Evolutionary conservation across 108 stramenopile genomes (phyloP).

Genomic region (Epithemia pelagica): DNA sequence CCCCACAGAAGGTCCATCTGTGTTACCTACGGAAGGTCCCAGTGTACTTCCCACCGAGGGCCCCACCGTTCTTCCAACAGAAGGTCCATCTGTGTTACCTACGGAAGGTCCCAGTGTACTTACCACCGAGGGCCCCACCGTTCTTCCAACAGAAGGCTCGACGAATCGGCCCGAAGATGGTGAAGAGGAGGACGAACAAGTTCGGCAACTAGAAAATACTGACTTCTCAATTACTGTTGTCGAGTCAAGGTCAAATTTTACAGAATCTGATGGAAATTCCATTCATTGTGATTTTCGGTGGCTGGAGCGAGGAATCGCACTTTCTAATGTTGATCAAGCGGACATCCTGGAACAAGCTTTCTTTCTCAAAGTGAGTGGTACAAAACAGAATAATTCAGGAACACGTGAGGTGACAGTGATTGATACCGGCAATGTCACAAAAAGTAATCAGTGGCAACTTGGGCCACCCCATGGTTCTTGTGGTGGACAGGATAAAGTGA

Average conservation of each 20-base stretch:
- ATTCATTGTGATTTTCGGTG: background rate
- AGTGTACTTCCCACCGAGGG: too few species aligned
- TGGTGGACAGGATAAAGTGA: background rate
- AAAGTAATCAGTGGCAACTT: background rate
- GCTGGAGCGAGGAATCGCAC: background rate
- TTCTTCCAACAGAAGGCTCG: background rate
- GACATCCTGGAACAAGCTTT: background rate
- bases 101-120: background rate
- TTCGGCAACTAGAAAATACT: background rate
- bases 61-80: background rate
- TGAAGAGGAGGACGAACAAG: background rate
- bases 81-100: background rate
- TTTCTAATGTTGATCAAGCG: background rate
- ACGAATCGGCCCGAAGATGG: background rate
- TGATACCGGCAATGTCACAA: background rate
- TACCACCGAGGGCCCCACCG: background rate
- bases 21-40: too few species aligned
- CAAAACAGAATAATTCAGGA: background rate
- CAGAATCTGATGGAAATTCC: background rate
- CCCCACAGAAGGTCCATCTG: too few species aligned
- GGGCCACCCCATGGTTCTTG: background rate
- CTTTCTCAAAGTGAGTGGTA: background rate
- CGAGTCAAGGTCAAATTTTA: too few species aligned
- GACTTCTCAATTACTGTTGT: background rate
- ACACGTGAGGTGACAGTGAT: background rate